Evolutionary conservation across 129 eudicot genomes (phyloP).

Genomic region (Escallonia herrerae): DNA sequence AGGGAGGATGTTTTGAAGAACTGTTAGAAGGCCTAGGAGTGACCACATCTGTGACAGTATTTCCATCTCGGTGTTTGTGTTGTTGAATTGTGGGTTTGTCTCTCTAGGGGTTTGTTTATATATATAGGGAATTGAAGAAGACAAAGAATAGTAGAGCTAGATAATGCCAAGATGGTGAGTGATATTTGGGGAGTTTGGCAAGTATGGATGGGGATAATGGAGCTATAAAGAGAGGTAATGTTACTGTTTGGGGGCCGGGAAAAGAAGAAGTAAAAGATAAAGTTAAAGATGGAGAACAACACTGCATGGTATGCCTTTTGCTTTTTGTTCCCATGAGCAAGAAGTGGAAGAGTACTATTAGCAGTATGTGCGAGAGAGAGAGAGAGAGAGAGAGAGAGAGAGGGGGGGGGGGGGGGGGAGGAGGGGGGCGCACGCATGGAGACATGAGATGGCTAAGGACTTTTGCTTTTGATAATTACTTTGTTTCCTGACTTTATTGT

Average conservation of each 20-base stretch:
- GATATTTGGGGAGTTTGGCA: neutral
- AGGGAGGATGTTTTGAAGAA: conserved; percentile 41
- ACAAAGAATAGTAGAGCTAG: neutral
- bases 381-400: neutral
- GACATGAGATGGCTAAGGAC: conserved; percentile 1
- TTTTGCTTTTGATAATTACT: conserved; percentile 11
- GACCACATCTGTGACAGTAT: conserved; percentile 44
- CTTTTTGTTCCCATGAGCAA: no score
- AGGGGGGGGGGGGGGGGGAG: neutral
- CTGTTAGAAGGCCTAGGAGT: conserved; percentile 33
- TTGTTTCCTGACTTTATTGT: neutral
- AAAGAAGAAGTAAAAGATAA: neutral
- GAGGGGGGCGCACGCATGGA: neutral
- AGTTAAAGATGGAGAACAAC: neutral
- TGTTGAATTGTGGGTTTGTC: conserved; percentile 14
- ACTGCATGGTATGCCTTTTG: no score
- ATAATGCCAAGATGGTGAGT: neutral
- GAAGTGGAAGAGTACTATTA: no score
- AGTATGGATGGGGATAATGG: neutral
- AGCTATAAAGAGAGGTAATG: neutral
- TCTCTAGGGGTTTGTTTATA: neutral
- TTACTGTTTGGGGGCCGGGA: neutral
- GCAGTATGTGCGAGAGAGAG: neutral
- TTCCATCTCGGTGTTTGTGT: conserved; percentile 21
- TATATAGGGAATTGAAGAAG: neutral